Conservation (phyloP, 352 stramenopile genomes). For the Phytophthora boehmeriae region DNA sequence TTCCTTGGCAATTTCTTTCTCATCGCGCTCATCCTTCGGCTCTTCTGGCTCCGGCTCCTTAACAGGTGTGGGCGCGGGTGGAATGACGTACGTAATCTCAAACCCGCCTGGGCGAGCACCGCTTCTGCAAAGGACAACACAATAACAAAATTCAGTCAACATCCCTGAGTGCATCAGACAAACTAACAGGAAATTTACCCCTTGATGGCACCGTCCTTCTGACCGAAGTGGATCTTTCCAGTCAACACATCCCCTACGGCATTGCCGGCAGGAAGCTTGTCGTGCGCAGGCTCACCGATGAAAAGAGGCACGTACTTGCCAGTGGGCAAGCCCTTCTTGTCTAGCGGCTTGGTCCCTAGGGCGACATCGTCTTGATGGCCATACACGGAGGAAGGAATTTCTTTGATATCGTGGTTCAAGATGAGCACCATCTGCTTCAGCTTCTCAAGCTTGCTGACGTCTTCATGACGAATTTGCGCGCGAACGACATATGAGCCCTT, state of each 20-base stretch:
- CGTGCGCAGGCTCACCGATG: slow-evolving; percentile 66
- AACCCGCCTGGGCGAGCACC: slow-evolving; percentile 72
- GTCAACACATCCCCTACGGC: slow-evolving; percentile 65
- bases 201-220: slow-evolving; percentile 70
- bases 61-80: slow-evolving; percentile 48
- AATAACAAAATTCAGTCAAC: slow-evolving; percentile 14
- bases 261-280: slow-evolving; percentile 70
- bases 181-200: slow-evolving; percentile 34
- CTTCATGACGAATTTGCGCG: slow-evolving; percentile 81
- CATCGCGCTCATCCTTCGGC: slow-evolving; percentile 70
- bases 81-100: slow-evolving; percentile 77
- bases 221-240: slow-evolving; percentile 76
- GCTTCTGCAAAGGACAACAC: slow-evolving; percentile 26
- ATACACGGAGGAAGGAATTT: slow-evolving; percentile 65
- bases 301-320: slow-evolving; percentile 78
- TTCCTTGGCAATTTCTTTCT: slow-evolving; percentile 70
- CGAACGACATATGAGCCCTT: slow-evolving; percentile 86
- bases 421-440: slow-evolving; percentile 85
- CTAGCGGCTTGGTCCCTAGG: slow-evolving; percentile 61
- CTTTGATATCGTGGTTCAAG: slow-evolving; percentile 75
- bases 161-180: background rate
- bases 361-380: slow-evolving; percentile 70
- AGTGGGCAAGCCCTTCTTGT: slow-evolving; percentile 47
- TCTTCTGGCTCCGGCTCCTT: slow-evolving; percentile 74
- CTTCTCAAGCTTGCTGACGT: slow-evolving; percentile 81